Evolutionary conservation across 495 filamentous ascomycete species (phyloP), one percentile per base, ranked within the genome.

Genomic region (Darksidea phi): DNA sequence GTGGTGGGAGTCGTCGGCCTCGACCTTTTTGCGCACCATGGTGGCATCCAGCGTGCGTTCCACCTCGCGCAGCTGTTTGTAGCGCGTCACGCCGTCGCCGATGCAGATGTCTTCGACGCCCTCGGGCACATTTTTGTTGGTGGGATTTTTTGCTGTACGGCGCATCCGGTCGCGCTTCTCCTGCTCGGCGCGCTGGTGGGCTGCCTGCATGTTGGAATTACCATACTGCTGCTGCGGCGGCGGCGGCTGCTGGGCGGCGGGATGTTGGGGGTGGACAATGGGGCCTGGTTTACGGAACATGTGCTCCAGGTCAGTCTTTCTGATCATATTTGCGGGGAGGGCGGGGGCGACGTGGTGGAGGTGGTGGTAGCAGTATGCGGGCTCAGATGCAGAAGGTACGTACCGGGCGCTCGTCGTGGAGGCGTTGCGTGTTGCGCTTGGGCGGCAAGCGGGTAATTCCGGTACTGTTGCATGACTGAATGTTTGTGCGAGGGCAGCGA

Each of bases 11-110:
- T 96, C 93, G 54, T 89, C 82, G 51, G 95, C 87, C 72, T 99
- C 94, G 60, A 97, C 74, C 61, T 91, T 80, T 78, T 97, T 99
- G 66, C 92, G 83, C 72, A 94, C 89, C 79, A 97, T 94, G n/a
- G 90, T 87, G 21, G 91, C 89, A 77, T 99, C 95, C 54, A 97
- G 79, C 54, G 85, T 83, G 71, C 91, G 83, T 81, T 99, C 95
- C 41, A 95, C 73, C 48, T 96, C 93, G 72, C 89, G 84, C 62
- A 97, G 76, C 52, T 84, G 80, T 68, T 83, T 84, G 74, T 99
- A 99, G 59, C 89, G 83, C 68, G 85, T 77, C 18, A 90, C 91
- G 32, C 86, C 87, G 71, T 95, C 88, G 48, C 90, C 89, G 59
- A 93, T 85, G 38, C 88, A 76, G 37, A 85, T 77, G 12, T 91